Base-by-base conservation (phyloP, 1,284 basidiomycete species). In the Gymnopus androsaceus region DNA sequence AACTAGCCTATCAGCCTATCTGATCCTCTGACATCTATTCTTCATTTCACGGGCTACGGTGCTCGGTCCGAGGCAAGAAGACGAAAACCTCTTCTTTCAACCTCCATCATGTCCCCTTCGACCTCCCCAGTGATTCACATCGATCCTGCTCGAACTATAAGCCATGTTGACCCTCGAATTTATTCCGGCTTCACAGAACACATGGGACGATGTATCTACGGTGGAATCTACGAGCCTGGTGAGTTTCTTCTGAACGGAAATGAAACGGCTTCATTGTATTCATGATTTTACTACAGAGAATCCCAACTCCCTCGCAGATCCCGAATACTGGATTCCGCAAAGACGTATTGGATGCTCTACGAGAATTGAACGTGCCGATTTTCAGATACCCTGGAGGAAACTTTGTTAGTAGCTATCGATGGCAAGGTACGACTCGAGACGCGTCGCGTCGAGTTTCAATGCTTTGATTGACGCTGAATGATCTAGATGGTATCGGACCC, bases 101-200 rank as follows among this genome's bases (percentile, higher is more conserved):
- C 17, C 11, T 37, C 25, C 33, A 38, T 25, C 12, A 50, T 50
- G 48, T 3, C 15, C 46, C 14, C 46, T 36, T 27, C 42, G 7
- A n/a, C n/a, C n/a, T 31, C 34, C 14, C 49, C 44, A 31, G 40
- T 67, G 7, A 69, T 76, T 48, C 71, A 68, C 59, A 70, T 76
- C 45, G 75, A 76, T 57, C 69, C 72, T 1, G 66, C 68, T 0
- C 72, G 73, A 19, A 55, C 67, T 51, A 68, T 75, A 49, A 72
- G 70, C 56, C 64, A 64, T 15, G 72, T 76, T 23, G 75, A 76
- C 59, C 71, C 73, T 36, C 66, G 73, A 30, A 77, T 85, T 62
- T 85, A 83, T 67, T 80, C 81, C 23, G 82, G 83, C 2, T 86
- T 85, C 67, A 77, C 83, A 23, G 83, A 85, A 64, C 82, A 85